A percentile compares a stretch with the other conserved stretches of the same genome.
phyloP scores from a whole-genome alignment of 2,329 filamentous ascomycete species.

The Monosporascus cannonballus region DNA sequence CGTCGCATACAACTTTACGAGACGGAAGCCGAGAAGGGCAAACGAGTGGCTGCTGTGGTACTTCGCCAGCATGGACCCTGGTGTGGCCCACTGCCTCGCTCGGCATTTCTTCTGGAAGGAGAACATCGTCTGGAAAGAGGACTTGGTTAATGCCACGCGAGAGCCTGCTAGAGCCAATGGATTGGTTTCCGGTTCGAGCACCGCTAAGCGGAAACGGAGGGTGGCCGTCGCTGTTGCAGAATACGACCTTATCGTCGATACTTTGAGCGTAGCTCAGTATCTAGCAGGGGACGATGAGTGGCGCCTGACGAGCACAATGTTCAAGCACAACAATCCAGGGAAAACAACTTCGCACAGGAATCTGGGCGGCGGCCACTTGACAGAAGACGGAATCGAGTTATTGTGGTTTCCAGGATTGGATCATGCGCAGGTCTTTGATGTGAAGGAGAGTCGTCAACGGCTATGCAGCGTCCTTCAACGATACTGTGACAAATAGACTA shows the following conservation, averaged over 20 bases:
- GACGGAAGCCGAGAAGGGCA: slow-evolving; percentile 44
- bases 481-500: slow-evolving; percentile 18
- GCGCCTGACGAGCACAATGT: slow-evolving; percentile 8
- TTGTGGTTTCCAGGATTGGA: slow-evolving; percentile 56
- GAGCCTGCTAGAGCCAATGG: slow-evolving; percentile 3
- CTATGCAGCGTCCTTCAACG: slow-evolving; percentile 23
- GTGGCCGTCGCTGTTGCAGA: slow-evolving; percentile 55
- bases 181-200: slow-evolving; percentile 5
- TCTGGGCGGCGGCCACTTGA: slow-evolving; percentile 12
- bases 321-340: slow-evolving; percentile 18
- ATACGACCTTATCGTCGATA: slow-evolving; percentile 60
- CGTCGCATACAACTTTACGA: slow-evolving; percentile 66
- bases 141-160: slow-evolving; percentile 35
- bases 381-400: slow-evolving; percentile 43
- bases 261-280: slow-evolving; percentile 51
- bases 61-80: slow-evolving; percentile 62
- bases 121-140: slow-evolving; percentile 65
- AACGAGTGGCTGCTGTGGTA: slow-evolving; percentile 68
- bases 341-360: slow-evolving; percentile 15
- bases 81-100: slow-evolving; percentile 57
- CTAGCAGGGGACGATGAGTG: slow-evolving; percentile 35
- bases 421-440: slow-evolving; percentile 57
- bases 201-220: slow-evolving; percentile 8
- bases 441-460: slow-evolving; percentile 16
- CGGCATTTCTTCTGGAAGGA: slow-evolving; percentile 68